These are phyloP conservation scores for Podaxis pistillaris DNA, from an alignment of 768 basidiomycete genomes.

Conservation along the genomic window DNA sequence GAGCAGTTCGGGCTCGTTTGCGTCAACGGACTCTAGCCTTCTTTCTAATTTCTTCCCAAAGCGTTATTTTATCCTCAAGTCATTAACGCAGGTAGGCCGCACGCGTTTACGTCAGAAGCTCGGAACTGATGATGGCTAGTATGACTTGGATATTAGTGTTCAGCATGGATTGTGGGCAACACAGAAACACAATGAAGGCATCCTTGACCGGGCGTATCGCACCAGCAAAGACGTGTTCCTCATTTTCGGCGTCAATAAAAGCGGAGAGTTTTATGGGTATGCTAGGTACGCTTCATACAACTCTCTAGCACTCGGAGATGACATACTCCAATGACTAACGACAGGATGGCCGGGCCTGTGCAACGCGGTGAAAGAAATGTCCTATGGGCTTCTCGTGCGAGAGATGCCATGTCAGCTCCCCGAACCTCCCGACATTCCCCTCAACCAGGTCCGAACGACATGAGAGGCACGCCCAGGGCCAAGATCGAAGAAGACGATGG, in stretches of 20 bases:
- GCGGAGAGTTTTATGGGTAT: conserved; percentile 93
- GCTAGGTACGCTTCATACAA: conserved; percentile 53
- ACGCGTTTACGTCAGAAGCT: neutral
- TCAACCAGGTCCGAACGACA: conserved; percentile 30
- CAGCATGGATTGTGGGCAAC: conserved; percentile 86
- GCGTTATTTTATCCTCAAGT: conserved; percentile 93
- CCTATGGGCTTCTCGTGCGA: conserved; percentile 51
- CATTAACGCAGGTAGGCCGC: conserved; percentile 65
- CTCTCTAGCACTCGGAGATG: neutral
- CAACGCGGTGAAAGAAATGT: conserved; percentile 47
- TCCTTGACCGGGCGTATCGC: conserved; percentile 91
- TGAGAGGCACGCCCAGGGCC: conserved; percentile 23
- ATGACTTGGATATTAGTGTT: conserved; percentile 78
- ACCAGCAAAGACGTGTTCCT: conserved; percentile 86
- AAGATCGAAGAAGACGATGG: conserved; percentile 21
- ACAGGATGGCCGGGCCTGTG: conserved; percentile 73
- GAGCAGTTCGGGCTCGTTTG: conserved; percentile 64
- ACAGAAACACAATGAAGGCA: conserved; percentile 87
- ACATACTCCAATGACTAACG: conserved; percentile 2
- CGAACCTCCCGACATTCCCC: neutral
- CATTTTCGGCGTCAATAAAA: conserved; percentile 91
- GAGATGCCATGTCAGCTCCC: neutral
- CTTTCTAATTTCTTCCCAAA: conserved; percentile 74
- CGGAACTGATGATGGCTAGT: conserved; percentile 37
- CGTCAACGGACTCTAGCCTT: conserved; percentile 84